These are phyloP conservation scores for Herpetomonas muscarum DNA, from an alignment of 208 protist species.

Conservation along the genomic window DNA sequence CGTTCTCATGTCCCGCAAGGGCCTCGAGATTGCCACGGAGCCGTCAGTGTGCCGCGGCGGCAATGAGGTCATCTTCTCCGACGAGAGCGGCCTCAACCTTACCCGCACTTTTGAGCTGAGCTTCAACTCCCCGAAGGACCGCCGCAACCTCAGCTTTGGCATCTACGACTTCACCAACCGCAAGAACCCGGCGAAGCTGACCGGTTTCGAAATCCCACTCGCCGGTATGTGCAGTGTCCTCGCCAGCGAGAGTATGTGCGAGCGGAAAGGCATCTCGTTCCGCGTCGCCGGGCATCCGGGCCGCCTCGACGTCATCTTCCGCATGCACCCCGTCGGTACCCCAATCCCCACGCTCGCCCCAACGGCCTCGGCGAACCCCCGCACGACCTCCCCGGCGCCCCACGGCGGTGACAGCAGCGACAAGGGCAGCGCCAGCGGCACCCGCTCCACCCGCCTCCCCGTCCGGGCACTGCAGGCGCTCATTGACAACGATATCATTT, in stretches of 20 bases:
- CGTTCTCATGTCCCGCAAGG: conserved; percentile 72
- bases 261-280: conserved; percentile 84
- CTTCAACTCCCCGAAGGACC: conserved; percentile 83
- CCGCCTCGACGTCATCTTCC: conserved; percentile 77
- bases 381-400: conserved; percentile 1
- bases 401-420: conserved; percentile 1
- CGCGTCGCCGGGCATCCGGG: conserved; percentile 65
- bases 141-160: conserved; percentile 59
- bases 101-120: conserved; percentile 52
- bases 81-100: conserved; percentile 38
- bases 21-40: conserved; percentile 59
- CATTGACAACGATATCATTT: conserved; percentile 55
- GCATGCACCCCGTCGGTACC: conserved; percentile 76
- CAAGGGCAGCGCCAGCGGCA: neutral
- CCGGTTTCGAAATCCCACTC: conserved; percentile 81
- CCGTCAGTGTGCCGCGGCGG: conserved; percentile 46
- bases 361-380: conserved; percentile 5
- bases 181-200: conserved; percentile 70
- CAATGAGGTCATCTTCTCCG: conserved; percentile 75
- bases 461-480: conserved; percentile 49
- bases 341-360: conserved; percentile 45
- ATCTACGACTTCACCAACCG: conserved; percentile 84
- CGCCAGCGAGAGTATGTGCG: conserved; percentile 77
- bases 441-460: conserved; percentile 46
- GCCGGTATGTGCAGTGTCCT: conserved; percentile 88